phyloP scores from a whole-genome alignment of 2,329 filamentous ascomycete species.

The Malbranchea cinnamomea region DNA sequence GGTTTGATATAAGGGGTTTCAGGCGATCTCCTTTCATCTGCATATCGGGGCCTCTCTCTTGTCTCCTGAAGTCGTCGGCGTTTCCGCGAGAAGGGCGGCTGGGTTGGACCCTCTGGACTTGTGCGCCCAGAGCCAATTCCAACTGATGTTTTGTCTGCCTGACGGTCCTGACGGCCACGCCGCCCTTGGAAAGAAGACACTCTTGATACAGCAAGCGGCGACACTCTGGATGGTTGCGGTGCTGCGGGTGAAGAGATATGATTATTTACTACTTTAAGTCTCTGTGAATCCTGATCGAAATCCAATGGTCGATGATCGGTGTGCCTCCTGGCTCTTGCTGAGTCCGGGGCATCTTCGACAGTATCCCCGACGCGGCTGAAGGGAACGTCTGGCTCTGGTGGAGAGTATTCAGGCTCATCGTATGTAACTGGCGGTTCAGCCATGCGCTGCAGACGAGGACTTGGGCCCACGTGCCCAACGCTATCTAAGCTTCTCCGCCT shows the following conservation, averaged over 20 bases:
- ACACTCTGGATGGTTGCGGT: slow-evolving; percentile 58
- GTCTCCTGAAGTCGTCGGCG: slow-evolving; percentile 33
- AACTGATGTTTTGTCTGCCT: slow-evolving; percentile 14
- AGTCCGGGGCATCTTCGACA: slow-evolving; percentile 13
- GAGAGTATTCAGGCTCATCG: slow-evolving; percentile 35
- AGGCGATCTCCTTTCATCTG: slow-evolving; percentile 21
- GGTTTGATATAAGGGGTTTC: slow-evolving; percentile 43
- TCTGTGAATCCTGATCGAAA: slow-evolving; percentile 27
- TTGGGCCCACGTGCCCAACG: slow-evolving; percentile 10
- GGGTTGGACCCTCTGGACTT: slow-evolving; percentile 29
- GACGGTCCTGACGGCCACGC: slow-evolving; percentile 29
- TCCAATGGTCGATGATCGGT: slow-evolving; percentile 26
- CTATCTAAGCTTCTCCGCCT: slow-evolving; percentile 18
- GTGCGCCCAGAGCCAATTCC: slow-evolving; percentile 22
- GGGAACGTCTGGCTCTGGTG: slow-evolving; percentile 27
- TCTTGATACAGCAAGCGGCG: slow-evolving; percentile 40
- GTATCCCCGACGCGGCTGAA: slow-evolving; percentile 17
- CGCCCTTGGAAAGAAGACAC: slow-evolving; percentile 38
- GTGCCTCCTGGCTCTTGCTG: slow-evolving; percentile 21
- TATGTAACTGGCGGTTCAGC: slow-evolving; percentile 19
- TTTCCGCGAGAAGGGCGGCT: slow-evolving; percentile 35
- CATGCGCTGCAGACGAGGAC: slow-evolving; percentile 12
- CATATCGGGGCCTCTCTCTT: slow-evolving; percentile 19
- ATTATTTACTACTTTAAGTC: slow-evolving; percentile 48
- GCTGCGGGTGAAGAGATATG: slow-evolving; percentile 61